Evolutionary conservation across 2,329 filamentous ascomycete genomes (phyloP).

Genomic region (Aspergillus quadrilineatus): DNA sequence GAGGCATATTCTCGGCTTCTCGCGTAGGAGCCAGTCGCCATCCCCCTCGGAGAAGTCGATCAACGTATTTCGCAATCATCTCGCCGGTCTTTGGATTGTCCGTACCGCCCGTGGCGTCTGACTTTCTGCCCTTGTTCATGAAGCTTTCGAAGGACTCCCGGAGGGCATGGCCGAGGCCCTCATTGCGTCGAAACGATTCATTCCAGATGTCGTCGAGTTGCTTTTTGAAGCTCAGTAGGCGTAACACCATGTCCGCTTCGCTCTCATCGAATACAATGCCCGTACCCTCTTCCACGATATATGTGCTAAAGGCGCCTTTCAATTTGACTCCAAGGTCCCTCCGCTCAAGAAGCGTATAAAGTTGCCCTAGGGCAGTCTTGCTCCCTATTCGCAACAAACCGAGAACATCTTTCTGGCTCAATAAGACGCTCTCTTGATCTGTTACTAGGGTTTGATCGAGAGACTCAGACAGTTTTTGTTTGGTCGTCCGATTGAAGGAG

Average conservation of each 20-base stretch:
- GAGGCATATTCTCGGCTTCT: slow-evolving; percentile 52
- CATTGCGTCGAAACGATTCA: slow-evolving; percentile 72
- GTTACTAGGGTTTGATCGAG: slow-evolving; percentile 72
- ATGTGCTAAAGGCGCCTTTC: slow-evolving; percentile 71
- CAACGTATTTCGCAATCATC: slow-evolving; percentile 98
- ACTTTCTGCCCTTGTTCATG: slow-evolving; percentile 83
- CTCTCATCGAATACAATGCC: slow-evolving; percentile 74
- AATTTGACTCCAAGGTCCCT: slow-evolving; percentile 69
- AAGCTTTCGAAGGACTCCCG: slow-evolving; percentile 84
- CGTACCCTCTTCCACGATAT: slow-evolving; percentile 73
- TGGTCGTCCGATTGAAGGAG: slow-evolving; percentile 79
- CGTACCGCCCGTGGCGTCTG: slow-evolving; percentile 69
- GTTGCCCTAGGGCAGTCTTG: slow-evolving; percentile 66
- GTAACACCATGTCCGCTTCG: slow-evolving; percentile 80
- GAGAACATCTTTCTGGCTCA: slow-evolving; percentile 66
- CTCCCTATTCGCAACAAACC: slow-evolving; percentile 72
- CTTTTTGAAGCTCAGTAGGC: slow-evolving; percentile 76
- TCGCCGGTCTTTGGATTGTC: slow-evolving; percentile 93
- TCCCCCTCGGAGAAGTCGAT: slow-evolving; percentile 81
- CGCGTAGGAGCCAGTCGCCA: slow-evolving; percentile 66
- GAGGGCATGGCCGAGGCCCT: slow-evolving; percentile 73
- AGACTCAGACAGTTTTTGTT: slow-evolving; percentile 69
- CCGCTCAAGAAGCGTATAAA: slow-evolving; percentile 76
- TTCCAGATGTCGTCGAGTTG: slow-evolving; percentile 74
- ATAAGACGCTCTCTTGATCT: slow-evolving; percentile 64